Evolutionary conservation across 2,329 filamentous ascomycete species (phyloP).

Genomic region (Colletotrichum eleusines): DNA sequence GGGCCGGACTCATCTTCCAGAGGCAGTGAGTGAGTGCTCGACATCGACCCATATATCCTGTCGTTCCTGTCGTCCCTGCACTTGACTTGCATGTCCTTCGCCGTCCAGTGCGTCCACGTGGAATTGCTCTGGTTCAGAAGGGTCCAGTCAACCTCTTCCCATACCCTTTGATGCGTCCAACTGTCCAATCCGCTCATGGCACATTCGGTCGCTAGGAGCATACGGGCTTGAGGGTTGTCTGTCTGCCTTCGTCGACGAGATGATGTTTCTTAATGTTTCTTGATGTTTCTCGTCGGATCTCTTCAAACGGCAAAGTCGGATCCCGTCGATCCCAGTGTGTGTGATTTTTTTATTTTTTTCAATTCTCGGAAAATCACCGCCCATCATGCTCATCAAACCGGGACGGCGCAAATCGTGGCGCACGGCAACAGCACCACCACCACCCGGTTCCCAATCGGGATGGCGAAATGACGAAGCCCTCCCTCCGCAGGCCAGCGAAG

Average conservation of each 20-base stretch:
- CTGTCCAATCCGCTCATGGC: neutral
- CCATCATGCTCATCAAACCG: neutral
- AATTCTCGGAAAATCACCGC: neutral
- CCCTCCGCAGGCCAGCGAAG: neutral
- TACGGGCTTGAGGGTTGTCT: too few species aligned
- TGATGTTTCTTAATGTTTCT: neutral
- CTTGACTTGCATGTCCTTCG: neutral
- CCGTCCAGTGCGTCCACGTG: neutral
- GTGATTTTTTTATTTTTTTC: neutral
- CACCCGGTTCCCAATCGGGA: neutral
- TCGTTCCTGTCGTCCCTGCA: constrained; percentile 24
- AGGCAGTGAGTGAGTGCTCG: neutral
- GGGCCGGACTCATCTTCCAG: neutral
- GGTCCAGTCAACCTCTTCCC: neutral
- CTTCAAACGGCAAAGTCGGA: neutral
- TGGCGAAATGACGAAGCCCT: neutral
- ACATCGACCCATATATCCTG: constrained; percentile 23
- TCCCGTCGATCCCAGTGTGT: neutral
- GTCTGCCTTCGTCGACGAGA: neutral
- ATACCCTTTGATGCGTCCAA: neutral
- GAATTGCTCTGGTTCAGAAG: neutral
- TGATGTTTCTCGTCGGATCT: neutral
- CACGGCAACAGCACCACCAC: neutral
- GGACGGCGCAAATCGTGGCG: neutral
- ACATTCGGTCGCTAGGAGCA: neutral